Percentiles rank a stretch among this genome's conserved stretches.
These are phyloP conservation scores for Fusarium devonianum DNA, from an alignment of 2,329 filamentous ascomycete species.

Conservation along the genomic window DNA sequence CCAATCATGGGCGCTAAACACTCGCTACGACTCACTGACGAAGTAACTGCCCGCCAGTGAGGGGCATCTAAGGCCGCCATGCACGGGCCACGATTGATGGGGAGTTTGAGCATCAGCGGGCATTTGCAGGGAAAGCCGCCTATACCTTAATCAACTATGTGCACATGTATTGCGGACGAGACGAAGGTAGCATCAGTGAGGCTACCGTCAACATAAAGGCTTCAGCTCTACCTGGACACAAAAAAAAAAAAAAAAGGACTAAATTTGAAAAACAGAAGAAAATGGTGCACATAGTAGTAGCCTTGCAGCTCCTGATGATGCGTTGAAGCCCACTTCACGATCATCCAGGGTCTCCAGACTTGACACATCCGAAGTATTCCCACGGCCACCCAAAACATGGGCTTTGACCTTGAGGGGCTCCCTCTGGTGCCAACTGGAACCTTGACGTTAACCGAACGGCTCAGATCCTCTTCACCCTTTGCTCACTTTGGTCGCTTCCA, in stretches of 20 bases:
- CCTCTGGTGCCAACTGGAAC: constrained; percentile 2
- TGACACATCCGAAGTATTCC: constrained; percentile 28
- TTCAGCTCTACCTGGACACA: no score
- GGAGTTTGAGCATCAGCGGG: constrained; percentile 10
- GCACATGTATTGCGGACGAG: no score
- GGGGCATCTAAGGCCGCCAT: constrained; percentile 15
- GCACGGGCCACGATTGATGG: constrained; percentile 17
- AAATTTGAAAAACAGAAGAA: no score
- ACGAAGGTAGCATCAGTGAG: no score
- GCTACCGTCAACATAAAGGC: no score
- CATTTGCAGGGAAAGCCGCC: constrained; percentile 2
- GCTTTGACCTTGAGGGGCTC: constrained; percentile 17
- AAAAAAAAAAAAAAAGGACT: no score
- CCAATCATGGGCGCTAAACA: constrained; percentile 14
- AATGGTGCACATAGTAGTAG: constrained; percentile 7
- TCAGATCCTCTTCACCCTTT: background rate
- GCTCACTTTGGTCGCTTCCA: constrained; percentile 10
- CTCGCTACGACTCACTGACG: constrained; percentile 12
- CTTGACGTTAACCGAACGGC: constrained; percentile 11
- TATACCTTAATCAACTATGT: no score
- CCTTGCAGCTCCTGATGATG: constrained; percentile 23
- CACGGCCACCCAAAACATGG: constrained; percentile 17
- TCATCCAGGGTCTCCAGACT: constrained; percentile 15
- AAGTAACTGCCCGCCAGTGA: no score
- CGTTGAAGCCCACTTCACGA: constrained; percentile 1